Evolutionary conservation across 2,329 filamentous ascomycete genomes (phyloP), one percentile per base, ranked within the genome.

Genomic region (Penicillium fuscoglaucum): DNA sequence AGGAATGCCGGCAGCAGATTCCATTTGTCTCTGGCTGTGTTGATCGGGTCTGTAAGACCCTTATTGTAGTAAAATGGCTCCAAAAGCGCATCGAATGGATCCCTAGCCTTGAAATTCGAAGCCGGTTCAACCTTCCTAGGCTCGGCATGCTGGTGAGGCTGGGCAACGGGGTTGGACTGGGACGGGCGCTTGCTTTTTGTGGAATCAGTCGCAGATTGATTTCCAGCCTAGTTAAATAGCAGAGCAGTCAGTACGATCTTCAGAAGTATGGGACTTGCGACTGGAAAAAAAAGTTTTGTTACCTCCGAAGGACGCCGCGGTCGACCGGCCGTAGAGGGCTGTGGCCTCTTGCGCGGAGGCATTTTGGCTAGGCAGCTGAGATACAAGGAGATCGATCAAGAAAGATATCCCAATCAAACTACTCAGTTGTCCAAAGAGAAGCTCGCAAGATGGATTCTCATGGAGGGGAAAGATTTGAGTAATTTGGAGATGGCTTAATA

Each of bases 1-100:
- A 99, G 80, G 75, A 99, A 99, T n/a, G 95, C 95, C 0, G 95
- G 96, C 29, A 99, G 79, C 43, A 99, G 82, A 74, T 98, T 96
- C 86, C 93, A 97, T 82, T 99, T 99, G 80, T 99, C 95, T 70
- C 78, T 79, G 29, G 86, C 87, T 1, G 87, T 89, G 60, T 88
- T 82, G 68, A 90, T 90, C 3, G 87, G 86, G 70, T 89, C 87
- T 0, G 85, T 88, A 56, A 89, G 74, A 50, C 81, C 81, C 72
- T 89, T 90, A 60, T 82, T 85, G 68, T 87, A 86, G 74, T 90
- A 90, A 70, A 89, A 89, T 0, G 87, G 87, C 69, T 89, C 82
- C 28, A 90, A 80, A 28, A 89, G 78, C 39, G 85, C 84, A 68
- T 88, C 84, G 68, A 87, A 87, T 21, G 74, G 73, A 61, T 76